Evolutionary conservation across 2,329 filamentous ascomycete species (phyloP), one percentile per base, ranked within the genome.

Genomic region (Trichoderma sp.): DNA sequence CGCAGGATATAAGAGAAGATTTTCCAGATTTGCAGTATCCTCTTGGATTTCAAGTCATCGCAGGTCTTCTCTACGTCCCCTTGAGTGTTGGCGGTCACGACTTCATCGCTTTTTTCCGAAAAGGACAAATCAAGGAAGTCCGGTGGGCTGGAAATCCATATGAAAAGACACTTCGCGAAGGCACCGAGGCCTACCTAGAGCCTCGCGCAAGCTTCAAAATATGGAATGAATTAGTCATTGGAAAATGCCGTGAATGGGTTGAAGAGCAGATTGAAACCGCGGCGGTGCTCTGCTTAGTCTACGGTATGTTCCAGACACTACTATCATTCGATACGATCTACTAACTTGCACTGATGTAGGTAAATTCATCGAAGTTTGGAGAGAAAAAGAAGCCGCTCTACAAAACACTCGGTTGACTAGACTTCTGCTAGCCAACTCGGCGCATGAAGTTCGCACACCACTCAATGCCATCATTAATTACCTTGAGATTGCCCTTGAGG

Each of bases 381-480:
- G 92, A 67, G 92, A 97, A 75, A 97, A 97, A 72, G 93, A 97
- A 76, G 90, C 89, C 1, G 92, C 92, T 0, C 76, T 97, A 68
- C 90, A 96, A 73, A 94, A 84, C 75, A 96, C 91, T 72, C 90
- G 94, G 69, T 82, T 97, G 2, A 97, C 92, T 0, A 84, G 88
- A 56, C 79, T 97, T 4, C 79, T 97, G 2, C 82, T 97, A 25
- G 92, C 93, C 5, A 97, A 97, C 71, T 96, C 93, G 0, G 93
- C 93, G 0, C 94, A 97, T 71, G 93, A 97, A 80, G 92, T 97
- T 9, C 89, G 94, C 59, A 97, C 93, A 0, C 93, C 93, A 0
- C 80, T 97, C 2, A 97, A 97, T 74, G 93, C 93, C 17, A 97
- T 97, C 74, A 96, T 97, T 78, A 97, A 97, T 73, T 97, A 96